A percentile compares a stretch with the other conserved stretches of the same genome.
Conservation (phyloP, 2,329 filamentous ascomycete species). For the Colletotrichum godetiae region DNA sequence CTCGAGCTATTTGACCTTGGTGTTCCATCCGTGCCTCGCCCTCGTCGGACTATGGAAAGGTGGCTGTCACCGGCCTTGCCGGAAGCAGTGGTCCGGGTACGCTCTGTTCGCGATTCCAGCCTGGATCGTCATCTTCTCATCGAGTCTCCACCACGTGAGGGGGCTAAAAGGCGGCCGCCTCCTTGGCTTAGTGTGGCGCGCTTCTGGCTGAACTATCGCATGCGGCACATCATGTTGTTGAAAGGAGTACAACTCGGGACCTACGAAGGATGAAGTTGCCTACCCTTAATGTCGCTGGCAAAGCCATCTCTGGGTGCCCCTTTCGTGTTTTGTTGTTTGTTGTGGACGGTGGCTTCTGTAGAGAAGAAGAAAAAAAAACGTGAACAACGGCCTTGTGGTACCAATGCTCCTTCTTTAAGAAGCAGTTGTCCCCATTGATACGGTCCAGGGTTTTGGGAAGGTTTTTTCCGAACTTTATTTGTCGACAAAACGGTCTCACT, state of each 20-base stretch:
- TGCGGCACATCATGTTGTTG: slow-evolving; percentile 10
- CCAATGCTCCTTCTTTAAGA: neutral
- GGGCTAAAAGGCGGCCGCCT: neutral
- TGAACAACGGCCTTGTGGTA: neutral
- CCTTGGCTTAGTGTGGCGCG: slow-evolving; percentile 1
- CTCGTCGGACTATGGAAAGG: neutral
- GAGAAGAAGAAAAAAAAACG: neutral
- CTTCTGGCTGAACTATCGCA: slow-evolving; percentile 18
- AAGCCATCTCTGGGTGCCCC: neutral
- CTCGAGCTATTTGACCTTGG: neutral
- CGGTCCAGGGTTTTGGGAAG: neutral
- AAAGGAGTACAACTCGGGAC: slow-evolving; percentile 1
- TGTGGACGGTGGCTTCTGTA: neutral
- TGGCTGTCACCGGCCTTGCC: slow-evolving; percentile 6
- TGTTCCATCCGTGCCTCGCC: slow-evolving; percentile 11
- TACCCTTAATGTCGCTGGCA: neutral
- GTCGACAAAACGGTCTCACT: neutral
- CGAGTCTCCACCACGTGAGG: slow-evolving; percentile 7
- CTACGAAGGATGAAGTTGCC: neutral
- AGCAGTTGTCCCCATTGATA: neutral
- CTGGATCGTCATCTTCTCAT: slow-evolving; percentile 9
- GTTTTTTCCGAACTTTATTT: neutral
- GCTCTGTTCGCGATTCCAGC: slow-evolving; percentile 3
- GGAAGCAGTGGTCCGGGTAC: slow-evolving; percentile 12
- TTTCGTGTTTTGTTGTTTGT: neutral